Conservation (phyloP, 2,329 filamentous ascomycete species). For the Neofusicoccum cordaticola region DNA sequence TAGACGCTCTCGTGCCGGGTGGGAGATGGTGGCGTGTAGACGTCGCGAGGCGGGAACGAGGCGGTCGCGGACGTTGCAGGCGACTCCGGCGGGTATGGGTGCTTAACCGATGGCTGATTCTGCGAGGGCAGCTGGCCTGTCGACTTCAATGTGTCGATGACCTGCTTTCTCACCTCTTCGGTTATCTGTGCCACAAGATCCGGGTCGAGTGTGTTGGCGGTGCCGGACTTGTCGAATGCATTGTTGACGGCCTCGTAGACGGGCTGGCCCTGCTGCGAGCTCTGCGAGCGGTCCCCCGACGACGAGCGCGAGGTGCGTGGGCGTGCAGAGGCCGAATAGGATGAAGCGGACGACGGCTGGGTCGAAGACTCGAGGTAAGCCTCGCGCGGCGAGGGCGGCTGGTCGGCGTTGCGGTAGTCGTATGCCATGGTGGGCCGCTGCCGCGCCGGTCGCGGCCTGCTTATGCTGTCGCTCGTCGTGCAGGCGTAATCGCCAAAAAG, state of each 20-base stretch:
- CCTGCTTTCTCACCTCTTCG: slow-evolving; percentile 51
- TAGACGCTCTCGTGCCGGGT: slow-evolving; percentile 29
- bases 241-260: slow-evolving; percentile 58
- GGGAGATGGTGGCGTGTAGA: slow-evolving; percentile 58
- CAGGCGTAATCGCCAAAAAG: slow-evolving; percentile 4
- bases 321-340: slow-evolving; percentile 24
- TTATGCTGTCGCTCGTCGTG: slow-evolving; percentile 9
- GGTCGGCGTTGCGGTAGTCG: slow-evolving; percentile 36
- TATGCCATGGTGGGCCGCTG: slow-evolving; percentile 36
- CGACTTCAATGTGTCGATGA: slow-evolving; percentile 48
- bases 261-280: slow-evolving; percentile 37
- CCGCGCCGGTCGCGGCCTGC: slow-evolving; percentile 1
- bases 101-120: slow-evolving; percentile 28
- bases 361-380: slow-evolving; percentile 23
- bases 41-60: slow-evolving; percentile 46
- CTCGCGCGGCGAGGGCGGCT: slow-evolving; percentile 25
- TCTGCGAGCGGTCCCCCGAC: slow-evolving; percentile 32
- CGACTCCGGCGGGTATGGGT: slow-evolving; percentile 35
- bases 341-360: slow-evolving; percentile 20
- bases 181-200: slow-evolving; percentile 62
- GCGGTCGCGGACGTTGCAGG: slow-evolving; percentile 46
- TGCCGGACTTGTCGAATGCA: slow-evolving; percentile 52
- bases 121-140: slow-evolving; percentile 34
- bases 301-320: slow-evolving; percentile 28
- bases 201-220: slow-evolving; percentile 54